Evolutionary conservation across 257 asterid species (phyloP).

Genomic region (Solanum paucissectum): DNA sequence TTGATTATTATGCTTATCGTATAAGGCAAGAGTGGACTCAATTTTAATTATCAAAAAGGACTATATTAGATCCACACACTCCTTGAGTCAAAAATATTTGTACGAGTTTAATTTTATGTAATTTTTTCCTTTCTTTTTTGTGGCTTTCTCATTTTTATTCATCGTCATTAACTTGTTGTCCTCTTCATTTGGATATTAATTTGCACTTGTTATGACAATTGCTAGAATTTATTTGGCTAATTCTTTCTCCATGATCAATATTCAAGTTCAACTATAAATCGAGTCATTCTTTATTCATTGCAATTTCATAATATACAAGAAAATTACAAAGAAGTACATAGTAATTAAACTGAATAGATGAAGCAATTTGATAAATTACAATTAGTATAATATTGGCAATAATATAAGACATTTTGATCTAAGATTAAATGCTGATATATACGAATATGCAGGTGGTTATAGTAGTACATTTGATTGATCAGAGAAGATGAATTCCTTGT

Average conservation of each 20-base stretch:
- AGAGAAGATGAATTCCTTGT: constrained; percentile 47
- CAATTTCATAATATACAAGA: too few species aligned
- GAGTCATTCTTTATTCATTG: neutral
- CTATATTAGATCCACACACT: neutral
- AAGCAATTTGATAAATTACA: neutral
- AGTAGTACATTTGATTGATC: neutral
- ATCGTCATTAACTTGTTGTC: neutral
- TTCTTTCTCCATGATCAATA: neutral
- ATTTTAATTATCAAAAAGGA: neutral
- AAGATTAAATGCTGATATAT: neutral
- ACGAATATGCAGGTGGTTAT: neutral
- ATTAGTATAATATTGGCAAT: neutral
- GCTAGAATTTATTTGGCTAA: too few species aligned
- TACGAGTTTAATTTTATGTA: neutral
- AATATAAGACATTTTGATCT: neutral
- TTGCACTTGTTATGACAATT: too few species aligned
- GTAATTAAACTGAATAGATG: neutral
- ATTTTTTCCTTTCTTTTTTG: neutral
- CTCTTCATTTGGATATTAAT: neutral
- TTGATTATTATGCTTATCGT: neutral
- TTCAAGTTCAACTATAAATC: too few species aligned
- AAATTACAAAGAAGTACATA: neutral
- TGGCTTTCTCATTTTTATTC: neutral
- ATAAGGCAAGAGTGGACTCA: neutral
- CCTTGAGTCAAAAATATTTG: neutral